phyloP scores from a whole-genome alignment of 1,284 basidiomycete genomes.

The Heliocybe sulcata region DNA sequence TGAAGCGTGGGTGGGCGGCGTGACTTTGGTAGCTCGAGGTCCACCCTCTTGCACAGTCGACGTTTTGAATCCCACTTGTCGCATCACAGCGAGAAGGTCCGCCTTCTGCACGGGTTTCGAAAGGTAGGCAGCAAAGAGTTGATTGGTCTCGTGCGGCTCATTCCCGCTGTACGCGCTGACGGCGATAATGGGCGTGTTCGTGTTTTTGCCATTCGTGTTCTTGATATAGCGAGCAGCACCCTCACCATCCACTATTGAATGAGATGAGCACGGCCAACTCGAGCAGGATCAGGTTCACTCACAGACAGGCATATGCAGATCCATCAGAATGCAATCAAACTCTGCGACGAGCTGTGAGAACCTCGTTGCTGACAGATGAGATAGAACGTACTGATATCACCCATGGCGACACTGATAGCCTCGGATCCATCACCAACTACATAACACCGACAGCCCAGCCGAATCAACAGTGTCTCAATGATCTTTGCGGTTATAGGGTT shows the following conservation, averaged over 20 bases:
- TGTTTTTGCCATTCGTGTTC: slow-evolving; percentile 90
- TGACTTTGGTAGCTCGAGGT: slow-evolving; percentile 14
- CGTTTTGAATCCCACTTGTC: slow-evolving; percentile 84
- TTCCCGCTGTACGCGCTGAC: slow-evolving; percentile 77
- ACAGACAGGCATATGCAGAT: slow-evolving; percentile 86
- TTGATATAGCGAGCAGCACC: slow-evolving; percentile 91
- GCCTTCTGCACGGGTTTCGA: slow-evolving; percentile 85
- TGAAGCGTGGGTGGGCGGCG: slow-evolving; percentile 6
- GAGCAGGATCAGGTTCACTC: slow-evolving; percentile 27
- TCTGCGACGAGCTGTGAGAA: slow-evolving; percentile 35
- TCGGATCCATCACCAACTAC: slow-evolving; percentile 95
- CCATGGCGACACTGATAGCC: slow-evolving; percentile 94
- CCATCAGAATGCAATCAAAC: slow-evolving; percentile 87
- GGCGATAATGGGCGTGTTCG: slow-evolving; percentile 85
- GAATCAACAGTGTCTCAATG: slow-evolving; percentile 86
- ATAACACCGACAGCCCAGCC: slow-evolving; percentile 90
- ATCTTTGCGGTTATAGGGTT: slow-evolving; percentile 97
- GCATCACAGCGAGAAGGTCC: slow-evolving; percentile 75
- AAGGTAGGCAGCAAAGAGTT: slow-evolving; percentile 80
- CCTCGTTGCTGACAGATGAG: slow-evolving; percentile 8
- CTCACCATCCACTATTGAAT: slow-evolving; percentile 74
- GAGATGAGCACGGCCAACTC: slow-evolving; percentile 11
- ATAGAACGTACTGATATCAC: slow-evolving; percentile 78
- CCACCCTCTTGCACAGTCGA: slow-evolving; percentile 52
- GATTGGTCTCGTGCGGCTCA: slow-evolving; percentile 60